These are phyloP conservation scores for Omphalotus guepiniiformis DNA, from an alignment of 768 basidiomycete species.

Conservation along the genomic window DNA sequence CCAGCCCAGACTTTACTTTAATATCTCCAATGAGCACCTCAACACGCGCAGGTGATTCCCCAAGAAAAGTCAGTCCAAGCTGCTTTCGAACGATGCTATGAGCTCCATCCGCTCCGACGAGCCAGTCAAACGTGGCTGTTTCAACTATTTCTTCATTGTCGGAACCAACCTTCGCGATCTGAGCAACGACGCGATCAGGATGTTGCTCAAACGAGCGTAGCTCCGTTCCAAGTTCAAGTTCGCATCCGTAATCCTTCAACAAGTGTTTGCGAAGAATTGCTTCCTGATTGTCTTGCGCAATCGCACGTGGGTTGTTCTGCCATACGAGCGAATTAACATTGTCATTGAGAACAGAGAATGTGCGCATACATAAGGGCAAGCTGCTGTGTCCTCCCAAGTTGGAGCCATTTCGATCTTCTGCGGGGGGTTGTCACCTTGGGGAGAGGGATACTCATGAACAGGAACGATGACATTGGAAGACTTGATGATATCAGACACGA, in stretches of 20 bases:
- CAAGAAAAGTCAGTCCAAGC: slow-evolving; percentile 14
- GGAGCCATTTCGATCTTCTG: slow-evolving; percentile 7
- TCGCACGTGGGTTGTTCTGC: slow-evolving; percentile 1
- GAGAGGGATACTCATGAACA: not conserved
- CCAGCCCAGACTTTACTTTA: slow-evolving; percentile 11
- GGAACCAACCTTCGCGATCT: slow-evolving; percentile 7
- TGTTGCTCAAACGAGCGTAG: slow-evolving; percentile 25
- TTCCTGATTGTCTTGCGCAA: slow-evolving; percentile 16
- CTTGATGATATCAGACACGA: slow-evolving; percentile 16
- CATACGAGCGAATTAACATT: not conserved
- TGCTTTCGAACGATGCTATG: slow-evolving; percentile 12
- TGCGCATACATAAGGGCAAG: slow-evolving; percentile 21
- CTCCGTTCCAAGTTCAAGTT: slow-evolving; percentile 23
- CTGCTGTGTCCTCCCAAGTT: slow-evolving; percentile 18
- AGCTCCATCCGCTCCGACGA: slow-evolving; percentile 13
- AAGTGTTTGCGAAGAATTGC: slow-evolving; percentile 12
- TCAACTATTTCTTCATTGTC: slow-evolving; percentile 4
- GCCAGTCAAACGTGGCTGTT: not conserved
- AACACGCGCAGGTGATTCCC: slow-evolving; percentile 10
- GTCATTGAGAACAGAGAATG: not conserved
- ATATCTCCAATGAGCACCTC: slow-evolving; percentile 14
- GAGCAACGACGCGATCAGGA: slow-evolving; percentile 21
- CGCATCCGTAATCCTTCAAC: slow-evolving; percentile 7
- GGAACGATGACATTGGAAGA: not conserved
- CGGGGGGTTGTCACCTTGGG: not conserved